Percentiles rank a stretch among this genome's conserved stretches.
Conservation (phyloP, 2,329 filamentous ascomycete species). For the Aspergillus tamarii region DNA sequence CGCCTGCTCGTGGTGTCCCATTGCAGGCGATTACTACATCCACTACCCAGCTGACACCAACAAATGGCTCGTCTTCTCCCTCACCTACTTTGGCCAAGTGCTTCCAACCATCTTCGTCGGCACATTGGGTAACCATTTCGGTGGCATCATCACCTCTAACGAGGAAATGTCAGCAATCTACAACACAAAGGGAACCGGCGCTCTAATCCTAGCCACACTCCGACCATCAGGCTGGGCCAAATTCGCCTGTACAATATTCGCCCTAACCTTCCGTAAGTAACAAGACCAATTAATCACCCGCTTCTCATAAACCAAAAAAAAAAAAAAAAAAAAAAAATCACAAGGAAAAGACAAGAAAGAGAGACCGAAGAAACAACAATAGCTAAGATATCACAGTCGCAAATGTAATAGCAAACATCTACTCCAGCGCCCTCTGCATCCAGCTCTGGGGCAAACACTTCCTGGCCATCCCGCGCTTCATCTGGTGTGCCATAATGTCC, state of each 20-base stretch:
- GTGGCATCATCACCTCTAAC: background rate
- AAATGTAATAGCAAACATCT: slow-evolving; percentile 23
- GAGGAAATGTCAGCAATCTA: background rate
- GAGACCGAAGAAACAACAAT: background rate
- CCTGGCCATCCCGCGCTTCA: slow-evolving; percentile 24
- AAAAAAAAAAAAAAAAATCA: too few species aligned
- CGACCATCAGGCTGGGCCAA: slow-evolving; percentile 6
- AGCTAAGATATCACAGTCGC: slow-evolving; percentile 4
- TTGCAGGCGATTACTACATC: slow-evolving; percentile 7
- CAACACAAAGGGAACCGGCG: background rate
- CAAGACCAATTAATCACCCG: background rate
- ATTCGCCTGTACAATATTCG: slow-evolving; percentile 6
- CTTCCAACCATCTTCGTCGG: slow-evolving; percentile 4
- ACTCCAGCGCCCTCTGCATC: slow-evolving; percentile 24
- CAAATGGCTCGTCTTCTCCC: slow-evolving; percentile 7
- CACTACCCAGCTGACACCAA: slow-evolving; percentile 5
- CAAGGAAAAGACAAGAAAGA: too few species aligned
- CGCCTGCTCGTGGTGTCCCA: slow-evolving; percentile 8
- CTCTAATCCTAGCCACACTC: slow-evolving; percentile 1
- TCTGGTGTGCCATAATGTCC: slow-evolving; percentile 23
- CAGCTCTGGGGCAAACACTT: slow-evolving; percentile 23
- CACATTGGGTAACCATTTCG: slow-evolving; percentile 7
- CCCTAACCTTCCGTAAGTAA: slow-evolving; percentile 12
- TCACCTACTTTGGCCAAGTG: slow-evolving; percentile 6
- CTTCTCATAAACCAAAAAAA: background rate